Evolutionary conservation across 352 stramenopile genomes (phyloP).

Genomic region (Pythium inflatum): DNA sequence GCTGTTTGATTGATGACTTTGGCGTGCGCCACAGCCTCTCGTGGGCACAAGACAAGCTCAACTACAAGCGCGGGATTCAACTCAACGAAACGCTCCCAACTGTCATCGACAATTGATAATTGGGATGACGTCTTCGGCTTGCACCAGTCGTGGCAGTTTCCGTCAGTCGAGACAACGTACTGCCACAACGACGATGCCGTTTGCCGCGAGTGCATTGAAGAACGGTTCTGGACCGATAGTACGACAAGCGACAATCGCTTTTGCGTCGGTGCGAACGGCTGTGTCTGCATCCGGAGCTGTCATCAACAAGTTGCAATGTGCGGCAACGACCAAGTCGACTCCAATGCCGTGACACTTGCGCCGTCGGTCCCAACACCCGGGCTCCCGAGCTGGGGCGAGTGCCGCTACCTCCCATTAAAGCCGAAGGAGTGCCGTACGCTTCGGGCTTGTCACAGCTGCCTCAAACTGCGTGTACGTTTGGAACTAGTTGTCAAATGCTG

Average conservation of each 20-base stretch:
- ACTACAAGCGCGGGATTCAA: no score
- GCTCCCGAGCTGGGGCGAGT: no score
- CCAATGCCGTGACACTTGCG: not conserved
- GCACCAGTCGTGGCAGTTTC: constrained; percentile 25
- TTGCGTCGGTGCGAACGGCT: constrained; percentile 22
- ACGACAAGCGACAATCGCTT: constrained; percentile 15
- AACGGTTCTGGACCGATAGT: constrained; percentile 1
- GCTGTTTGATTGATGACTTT: no score
- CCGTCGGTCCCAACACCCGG: no score
- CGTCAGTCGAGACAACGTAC: constrained; percentile 4
- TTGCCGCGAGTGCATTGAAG: constrained; percentile 13
- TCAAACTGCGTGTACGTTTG: not conserved
- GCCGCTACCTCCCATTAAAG: no score
- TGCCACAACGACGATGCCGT: constrained; percentile 9
- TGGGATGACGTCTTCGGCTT: no score
- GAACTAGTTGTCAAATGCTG: no score
- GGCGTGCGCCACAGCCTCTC: no score
- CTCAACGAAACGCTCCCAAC: no score
- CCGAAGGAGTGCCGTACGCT: no score
- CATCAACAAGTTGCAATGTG: not conserved
- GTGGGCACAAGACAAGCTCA: no score
- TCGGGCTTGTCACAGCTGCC: not conserved
- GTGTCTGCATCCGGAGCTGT: constrained; percentile 26
- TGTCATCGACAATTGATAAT: no score
- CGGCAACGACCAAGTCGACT: not conserved